Evolutionary conservation across 1,139 yeast genomes (phyloP), one percentile per base, ranked within the genome.

Genomic region (Candida dubliniensis): DNA sequence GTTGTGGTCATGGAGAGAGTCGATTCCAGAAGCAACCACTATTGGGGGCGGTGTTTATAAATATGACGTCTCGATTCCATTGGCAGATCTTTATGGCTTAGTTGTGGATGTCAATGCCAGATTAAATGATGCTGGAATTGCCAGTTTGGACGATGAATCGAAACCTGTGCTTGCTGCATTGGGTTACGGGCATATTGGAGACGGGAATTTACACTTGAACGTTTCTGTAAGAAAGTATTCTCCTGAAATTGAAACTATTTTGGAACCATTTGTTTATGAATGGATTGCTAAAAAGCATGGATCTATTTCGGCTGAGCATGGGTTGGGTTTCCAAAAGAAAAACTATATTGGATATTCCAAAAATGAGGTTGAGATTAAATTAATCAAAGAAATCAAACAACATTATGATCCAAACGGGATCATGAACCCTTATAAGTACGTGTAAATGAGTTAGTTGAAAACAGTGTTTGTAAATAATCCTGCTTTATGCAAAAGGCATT

Each of bases 171-270:
- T 88, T 40, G 84, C 82, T 47, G 95, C 95, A 4, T 82, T 90
- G 51, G 99, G 98, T 1, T 93, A 91, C 58, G 99, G 99, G 23
- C 99, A 91, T 59, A 77, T 91, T 58, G 99, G 99, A 47, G 99
- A 91, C 61, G 97, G 98, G 43, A 91, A 91, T 67, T 74, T 91
- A 57, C 99, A 91, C 63, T 78, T 93, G 61, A 91, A 93, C 61
- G 95, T 91, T 41, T 83, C 95, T 39, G 95, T 89, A n/a, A 79
- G 96, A 61, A 77, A 81, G 56, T 91, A 91, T 66, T 77, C 77
- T 53, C 84, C 87, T 63, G 77, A 73, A 30, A 85, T 91, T 45
- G 98, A 91, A 67, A 69, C 76, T 44, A 79, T 77, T 1, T 75
- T 93, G 50, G 98, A 93, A 66, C 98, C 98, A 34, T 91, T 85